Percentiles rank a stretch among this genome's conserved stretches.
These are phyloP conservation scores for Salix viminalis DNA, from an alignment of 345 rosid species.

Conservation along the genomic window DNA sequence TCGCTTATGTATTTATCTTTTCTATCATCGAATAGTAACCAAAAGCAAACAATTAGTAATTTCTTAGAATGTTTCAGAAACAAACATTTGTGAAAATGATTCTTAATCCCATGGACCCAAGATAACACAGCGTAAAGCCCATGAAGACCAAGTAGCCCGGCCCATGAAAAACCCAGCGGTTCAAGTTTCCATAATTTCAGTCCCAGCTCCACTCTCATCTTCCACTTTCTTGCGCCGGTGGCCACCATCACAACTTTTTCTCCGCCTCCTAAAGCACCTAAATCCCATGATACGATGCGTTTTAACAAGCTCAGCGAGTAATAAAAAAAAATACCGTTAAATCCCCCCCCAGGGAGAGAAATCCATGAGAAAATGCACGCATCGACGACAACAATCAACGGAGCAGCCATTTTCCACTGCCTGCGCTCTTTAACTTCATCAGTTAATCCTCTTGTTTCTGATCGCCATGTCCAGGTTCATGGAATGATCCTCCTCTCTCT, in stretches of 20 bases:
- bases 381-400: background rate
- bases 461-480: slow-evolving; percentile 61
- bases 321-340: background rate
- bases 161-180: background rate
- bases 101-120: background rate
- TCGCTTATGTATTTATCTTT: too few species aligned
- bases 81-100: too few species aligned
- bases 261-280: background rate
- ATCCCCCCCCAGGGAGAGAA: background rate
- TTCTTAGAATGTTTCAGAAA: too few species aligned
- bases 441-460: background rate
- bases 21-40: too few species aligned
- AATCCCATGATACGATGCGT: background rate
- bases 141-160: background rate
- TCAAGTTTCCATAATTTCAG: background rate
- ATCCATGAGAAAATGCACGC: slow-evolving; percentile 53
- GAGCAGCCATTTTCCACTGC: background rate
- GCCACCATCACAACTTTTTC: background rate
- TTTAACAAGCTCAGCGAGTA: background rate
- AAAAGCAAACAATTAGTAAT: too few species aligned
- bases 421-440: slow-evolving; percentile 20
- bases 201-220: background rate
- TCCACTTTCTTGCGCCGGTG: background rate
- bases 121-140: slow-evolving; percentile 1
- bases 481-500: background rate